phyloP scores from a whole-genome alignment of 2,329 filamentous ascomycete genomes.

The Chaetomium strumarium region DNA sequence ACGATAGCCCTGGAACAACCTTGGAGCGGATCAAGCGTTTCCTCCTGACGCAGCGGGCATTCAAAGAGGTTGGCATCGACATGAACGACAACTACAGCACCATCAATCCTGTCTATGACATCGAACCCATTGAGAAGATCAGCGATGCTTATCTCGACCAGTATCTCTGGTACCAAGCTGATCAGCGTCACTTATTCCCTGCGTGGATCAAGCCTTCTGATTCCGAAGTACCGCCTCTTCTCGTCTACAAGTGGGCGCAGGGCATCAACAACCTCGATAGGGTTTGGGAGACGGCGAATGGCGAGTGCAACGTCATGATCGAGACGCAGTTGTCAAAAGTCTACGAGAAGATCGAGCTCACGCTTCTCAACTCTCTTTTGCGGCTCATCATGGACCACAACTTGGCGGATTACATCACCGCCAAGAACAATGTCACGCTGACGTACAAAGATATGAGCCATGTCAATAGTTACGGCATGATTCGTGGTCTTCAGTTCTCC shows the following conservation, averaged over 20 bases:
- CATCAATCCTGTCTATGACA: conserved; percentile 98
- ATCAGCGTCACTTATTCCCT: conserved; percentile 93
- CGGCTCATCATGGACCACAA: conserved; percentile 99
- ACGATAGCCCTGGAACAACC: conserved; percentile 94
- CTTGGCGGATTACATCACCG: conserved; percentile 95
- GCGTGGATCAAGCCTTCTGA: conserved; percentile 99
- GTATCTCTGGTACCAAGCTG: conserved; percentile 98
- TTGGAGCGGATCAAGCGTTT: conserved; percentile 96
- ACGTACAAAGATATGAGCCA: conserved; percentile 99
- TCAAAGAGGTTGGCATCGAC: conserved; percentile 98
- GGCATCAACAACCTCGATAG: conserved; percentile 97
- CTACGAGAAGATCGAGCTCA: conserved; percentile 98
- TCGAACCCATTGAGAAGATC: conserved; percentile 98
- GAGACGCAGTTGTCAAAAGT: conserved; percentile 99
- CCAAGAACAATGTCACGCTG: conserved; percentile 98
- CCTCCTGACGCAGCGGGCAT: conserved; percentile 90
- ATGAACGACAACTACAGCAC: conserved; percentile 99
- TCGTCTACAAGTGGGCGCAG: conserved; percentile 98
- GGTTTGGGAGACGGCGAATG: conserved; percentile 89
- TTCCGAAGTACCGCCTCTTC: conserved; percentile 87
- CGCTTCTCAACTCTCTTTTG: conserved; percentile 85
- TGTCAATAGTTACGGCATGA: conserved; percentile 97
- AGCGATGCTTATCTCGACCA: conserved; percentile 98
- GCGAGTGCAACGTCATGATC: conserved; percentile 97
- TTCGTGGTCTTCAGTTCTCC: conserved; percentile 94